A percentile compares a stretch with the other conserved stretches of the same genome.
These are phyloP conservation scores for Miamiensis avidus DNA, from an alignment of 169 alveolate genomes.

Conservation along the genomic window DNA sequence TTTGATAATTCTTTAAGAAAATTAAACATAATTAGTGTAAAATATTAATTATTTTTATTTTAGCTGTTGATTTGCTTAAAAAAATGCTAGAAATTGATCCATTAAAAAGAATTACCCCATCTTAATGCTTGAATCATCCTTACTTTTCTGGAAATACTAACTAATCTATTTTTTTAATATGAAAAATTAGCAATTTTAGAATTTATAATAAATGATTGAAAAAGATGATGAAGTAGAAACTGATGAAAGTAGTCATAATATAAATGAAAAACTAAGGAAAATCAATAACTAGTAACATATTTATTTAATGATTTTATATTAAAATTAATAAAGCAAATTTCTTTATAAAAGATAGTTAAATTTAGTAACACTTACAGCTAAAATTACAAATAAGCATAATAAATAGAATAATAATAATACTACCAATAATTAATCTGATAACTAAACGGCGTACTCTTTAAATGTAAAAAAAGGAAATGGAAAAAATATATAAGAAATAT, in stretches of 20 bases:
- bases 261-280: neutral
- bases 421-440: too few relatives aligned
- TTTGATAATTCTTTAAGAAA: neutral
- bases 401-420: too few relatives aligned
- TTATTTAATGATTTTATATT: conserved; percentile 22
- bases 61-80: conserved; percentile 28
- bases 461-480: too few relatives aligned
- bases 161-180: neutral
- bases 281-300: neutral
- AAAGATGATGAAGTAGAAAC: neutral
- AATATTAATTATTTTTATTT: neutral
- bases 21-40: too few relatives aligned
- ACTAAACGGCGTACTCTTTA: too few relatives aligned
- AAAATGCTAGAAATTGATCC: conserved; percentile 68
- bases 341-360: too few relatives aligned
- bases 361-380: too few relatives aligned
- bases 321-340: too few relatives aligned
- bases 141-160: conserved; percentile 4
- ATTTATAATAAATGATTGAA: neutral
- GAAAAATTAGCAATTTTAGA: too few relatives aligned
- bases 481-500: too few relatives aligned
- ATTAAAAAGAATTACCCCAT: conserved; percentile 56
- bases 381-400: too few relatives aligned
- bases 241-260: neutral
- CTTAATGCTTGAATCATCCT: conserved; percentile 58